Base-by-base conservation (phyloP, 129 eudicot species). In the Flaveria brownii region DNA sequence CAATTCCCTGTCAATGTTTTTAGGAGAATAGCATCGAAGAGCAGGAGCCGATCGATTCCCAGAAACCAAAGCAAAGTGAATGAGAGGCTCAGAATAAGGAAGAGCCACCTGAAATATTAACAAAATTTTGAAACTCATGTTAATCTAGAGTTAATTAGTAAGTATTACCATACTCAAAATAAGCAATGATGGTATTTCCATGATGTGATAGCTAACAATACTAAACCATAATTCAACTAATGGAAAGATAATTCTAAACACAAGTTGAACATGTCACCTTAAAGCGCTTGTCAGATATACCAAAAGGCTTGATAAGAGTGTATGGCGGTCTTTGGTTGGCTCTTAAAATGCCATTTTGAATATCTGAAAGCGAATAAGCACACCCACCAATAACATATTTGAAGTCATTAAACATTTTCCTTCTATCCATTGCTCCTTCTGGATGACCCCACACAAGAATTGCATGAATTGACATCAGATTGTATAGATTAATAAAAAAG, bases 361-460 rank as follows among this genome's bases (percentile, higher is more conserved):
- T 90, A 47, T 86, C 92, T 60, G 96, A 90, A 77, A 90, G 96
- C 4, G 96, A 87, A 79, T 87, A 90, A 0, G 90, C 84, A 73
- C 84, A 83, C 30, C 90, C 92, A 42, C 96, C 96, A 78, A 90
- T 90, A 67, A 87, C 96, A 74, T 90, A 90, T 71, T 87, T 90
- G 70, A 90, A 90, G 55, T 85, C 96, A 28, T 84, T 88, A 43
- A 81, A 51, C 72, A 90, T 55, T 65, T 75, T 90, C 52, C 90
- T 81, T 81, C 96, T 83, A 50, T 90, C 90, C 50, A 90, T 78
- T 70, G 92, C 78, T 79, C 96, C 90, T 78, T 83, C 51, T 12
- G 92, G 92, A 81, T 85, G 96, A 54, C 96, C 96, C 87, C 86
- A 85, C 45, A 83, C 86, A n/a, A 90, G 78, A 76, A 87, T 87